A percentile compares a stretch with the other conserved stretches of the same genome.
Evolutionary conservation across 2,329 filamentous ascomycete genomes (phyloP).

Genomic region (Dactylellina sp.): DNA sequence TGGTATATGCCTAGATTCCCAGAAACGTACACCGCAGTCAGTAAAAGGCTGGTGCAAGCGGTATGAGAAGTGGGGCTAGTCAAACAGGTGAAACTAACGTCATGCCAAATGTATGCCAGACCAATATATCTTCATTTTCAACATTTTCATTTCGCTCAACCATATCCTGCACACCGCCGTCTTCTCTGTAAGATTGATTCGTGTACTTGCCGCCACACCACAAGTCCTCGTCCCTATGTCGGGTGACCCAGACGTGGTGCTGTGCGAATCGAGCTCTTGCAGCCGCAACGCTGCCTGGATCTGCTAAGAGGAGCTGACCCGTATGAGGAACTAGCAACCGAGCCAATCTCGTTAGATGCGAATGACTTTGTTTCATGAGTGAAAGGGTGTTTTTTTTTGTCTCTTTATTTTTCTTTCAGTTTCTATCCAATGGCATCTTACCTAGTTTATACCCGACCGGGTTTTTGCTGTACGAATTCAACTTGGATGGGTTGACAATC

Average conservation of each 20-base stretch:
- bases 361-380: conserved; percentile 24
- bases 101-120: conserved; percentile 69
- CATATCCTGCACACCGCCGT: conserved; percentile 69
- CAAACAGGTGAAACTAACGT: conserved; percentile 71
- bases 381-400: background rate
- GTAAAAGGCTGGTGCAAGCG: conserved; percentile 42
- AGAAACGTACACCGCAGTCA: conserved; percentile 19
- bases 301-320: conserved; percentile 55
- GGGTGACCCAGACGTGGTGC: conserved; percentile 64
- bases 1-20: conserved; percentile 54
- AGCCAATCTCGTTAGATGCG: conserved; percentile 36
- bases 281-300: conserved; percentile 47
- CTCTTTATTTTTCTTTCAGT: no score
- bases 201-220: conserved; percentile 71
- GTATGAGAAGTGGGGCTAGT: conserved; percentile 23
- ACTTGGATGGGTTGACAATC: conserved; percentile 68
- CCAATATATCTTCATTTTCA: conserved; percentile 69
- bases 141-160: conserved; percentile 64
- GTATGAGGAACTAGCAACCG: conserved; percentile 56
- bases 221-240: conserved; percentile 68
- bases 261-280: conserved; percentile 54
- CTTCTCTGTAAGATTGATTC: conserved; percentile 68
- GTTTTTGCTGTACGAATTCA: conserved; percentile 69
- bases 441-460: conserved; percentile 70
- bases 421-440: conserved; percentile 63